Evolutionary conservation across 129 eudicot species (phyloP).

Genomic region (Lactuca saligna): DNA sequence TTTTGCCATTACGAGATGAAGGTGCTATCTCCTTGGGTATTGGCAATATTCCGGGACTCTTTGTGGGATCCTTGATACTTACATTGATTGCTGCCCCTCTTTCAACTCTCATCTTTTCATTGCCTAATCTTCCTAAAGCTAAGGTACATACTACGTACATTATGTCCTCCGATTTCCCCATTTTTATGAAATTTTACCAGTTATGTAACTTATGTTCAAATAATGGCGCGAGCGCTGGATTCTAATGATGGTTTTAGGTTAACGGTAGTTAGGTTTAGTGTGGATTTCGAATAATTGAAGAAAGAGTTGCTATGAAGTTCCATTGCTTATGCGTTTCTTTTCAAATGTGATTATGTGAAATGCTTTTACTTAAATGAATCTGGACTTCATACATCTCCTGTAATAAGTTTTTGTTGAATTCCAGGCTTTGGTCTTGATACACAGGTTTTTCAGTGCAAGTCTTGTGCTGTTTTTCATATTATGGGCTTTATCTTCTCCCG

Average conservation of each 20-base stretch:
- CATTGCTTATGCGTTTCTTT: background rate
- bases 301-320: constrained; percentile 10
- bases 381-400: constrained; percentile 18
- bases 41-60: constrained; percentile 77
- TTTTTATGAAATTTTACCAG: background rate
- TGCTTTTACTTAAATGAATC: background rate
- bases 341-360: background rate
- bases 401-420: constrained; percentile 35
- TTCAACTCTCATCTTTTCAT: constrained; percentile 74
- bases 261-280: background rate
- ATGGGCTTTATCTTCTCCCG: constrained; percentile 75
- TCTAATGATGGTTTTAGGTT: background rate
- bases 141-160: constrained; percentile 40
- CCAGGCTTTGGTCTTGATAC: constrained; percentile 94
- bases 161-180: background rate
- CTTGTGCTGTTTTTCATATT: constrained; percentile 76
- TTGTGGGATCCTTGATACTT: constrained; percentile 81
- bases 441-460: constrained; percentile 80
- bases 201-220: background rate
- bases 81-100: constrained; percentile 89
- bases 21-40: constrained; percentile 91
- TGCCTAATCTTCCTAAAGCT: constrained; percentile 74
- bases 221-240: background rate
- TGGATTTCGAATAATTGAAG: background rate
- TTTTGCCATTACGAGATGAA: constrained; percentile 94